Base-by-base conservation (phyloP, 2,329 filamentous ascomycete species). In the Cladosporium sphaerospermum region DNA sequence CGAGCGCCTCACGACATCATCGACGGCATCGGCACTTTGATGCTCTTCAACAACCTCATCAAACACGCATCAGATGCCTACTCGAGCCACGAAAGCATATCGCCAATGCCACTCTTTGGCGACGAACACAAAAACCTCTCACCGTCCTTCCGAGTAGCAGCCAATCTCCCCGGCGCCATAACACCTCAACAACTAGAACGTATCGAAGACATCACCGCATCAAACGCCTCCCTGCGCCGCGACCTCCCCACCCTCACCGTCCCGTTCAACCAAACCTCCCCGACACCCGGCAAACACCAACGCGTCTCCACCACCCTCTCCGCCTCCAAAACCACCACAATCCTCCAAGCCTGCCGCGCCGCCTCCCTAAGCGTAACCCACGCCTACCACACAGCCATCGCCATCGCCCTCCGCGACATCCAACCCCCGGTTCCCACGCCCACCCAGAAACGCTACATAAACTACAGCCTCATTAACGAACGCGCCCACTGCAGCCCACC, bases 401-500 rank as follows among this genome's bases (percentile, higher is more conserved):
- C 47, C 31, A 50, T 50, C 37, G 47, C 39, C 16, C 28, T 50
- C 14, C 47, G 47, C 28, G 47, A 50, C 16, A 18, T 32, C 6
- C 47, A 50, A 36, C 39, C 47, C 23, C 28, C 46, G 2, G 18
- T 39, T 23, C 46, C 18, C 37, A 34, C 47, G 6, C 31, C 47
- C 7, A 33, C 47, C 10, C 31, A 16, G 9, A 43, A 50, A n/a
- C 16, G 47, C 10, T 50, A 50, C 39, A 50, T 50, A 39, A 50
- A 50, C 39, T 50, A 50, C 39, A 42, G 47, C 39, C 47, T 50
- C 23, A 43, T 50, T 28, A 50, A 50, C 39, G 47, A 50, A 18
- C 47, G 47, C 39, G 23, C 37, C 31, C 47, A 36, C 47, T 50
- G 47, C 28, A 42, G 33, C n/a, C 2, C 39, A 9, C 47, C 47